Evolutionary conservation across 768 basidiomycete species (phyloP).

Genomic region (Megacollybia marginata): DNA sequence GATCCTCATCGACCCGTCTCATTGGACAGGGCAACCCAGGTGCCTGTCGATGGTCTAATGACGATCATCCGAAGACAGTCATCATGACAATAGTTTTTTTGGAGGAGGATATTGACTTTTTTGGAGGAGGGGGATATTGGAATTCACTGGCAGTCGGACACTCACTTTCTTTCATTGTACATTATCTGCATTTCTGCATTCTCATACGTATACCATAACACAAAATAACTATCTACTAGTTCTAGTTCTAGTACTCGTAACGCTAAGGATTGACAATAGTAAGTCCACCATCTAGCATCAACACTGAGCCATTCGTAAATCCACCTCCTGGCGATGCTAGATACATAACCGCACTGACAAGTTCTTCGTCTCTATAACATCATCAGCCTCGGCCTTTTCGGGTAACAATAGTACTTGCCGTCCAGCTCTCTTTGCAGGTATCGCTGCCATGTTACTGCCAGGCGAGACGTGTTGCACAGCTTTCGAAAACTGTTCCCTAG

Average conservation of each 20-base stretch:
- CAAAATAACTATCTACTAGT: too few relatives aligned
- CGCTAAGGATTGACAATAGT: conserved; percentile 57
- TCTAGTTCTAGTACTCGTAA: too few relatives aligned
- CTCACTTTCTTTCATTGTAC: too few relatives aligned
- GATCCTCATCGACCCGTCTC: conserved; percentile 62
- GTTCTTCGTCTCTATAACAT: conserved; percentile 50
- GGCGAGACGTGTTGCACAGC: conserved; percentile 43
- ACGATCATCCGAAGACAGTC: conserved; percentile 46
- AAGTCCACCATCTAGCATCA: conserved; percentile 72
- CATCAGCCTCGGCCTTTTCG: background rate
- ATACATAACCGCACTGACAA: conserved; percentile 73
- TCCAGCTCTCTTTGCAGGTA: conserved; percentile 60
- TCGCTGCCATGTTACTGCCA: conserved; percentile 49
- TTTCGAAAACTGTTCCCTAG: conserved; percentile 28
- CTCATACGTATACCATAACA: too few relatives aligned
- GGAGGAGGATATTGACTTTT: too few relatives aligned
- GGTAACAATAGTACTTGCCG: conserved; percentile 34
- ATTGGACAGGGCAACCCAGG: conserved; percentile 48
- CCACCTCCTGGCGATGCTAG: conserved; percentile 66
- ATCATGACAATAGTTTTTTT: too few relatives aligned
- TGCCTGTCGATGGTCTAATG: conserved; percentile 78
- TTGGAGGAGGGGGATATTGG: too few relatives aligned
- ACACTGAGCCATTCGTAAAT: conserved; percentile 73
- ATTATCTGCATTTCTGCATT: too few relatives aligned
- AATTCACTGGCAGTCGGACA: too few relatives aligned